Base-by-base conservation (phyloP, 2,329 filamentous ascomycete genomes). In the Colletotrichum coccodes region DNA sequence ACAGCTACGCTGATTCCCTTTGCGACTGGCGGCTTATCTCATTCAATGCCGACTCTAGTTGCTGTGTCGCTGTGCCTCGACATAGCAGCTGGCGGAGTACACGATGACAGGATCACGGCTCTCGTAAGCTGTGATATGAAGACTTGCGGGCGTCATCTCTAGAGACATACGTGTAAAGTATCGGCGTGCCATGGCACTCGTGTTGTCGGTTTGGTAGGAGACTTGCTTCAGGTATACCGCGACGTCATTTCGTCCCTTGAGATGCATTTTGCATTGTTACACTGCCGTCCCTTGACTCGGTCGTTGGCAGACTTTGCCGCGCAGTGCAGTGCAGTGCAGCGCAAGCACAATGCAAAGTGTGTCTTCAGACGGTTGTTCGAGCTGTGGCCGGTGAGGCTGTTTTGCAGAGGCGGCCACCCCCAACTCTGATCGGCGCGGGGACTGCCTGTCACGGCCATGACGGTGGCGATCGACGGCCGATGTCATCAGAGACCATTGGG, bases 221-320 rank as follows among this genome's bases (percentile, higher is more conserved):
- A 23, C 36, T 23, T 26, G 18, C 14, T 30, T 34, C 28, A 30
- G 44, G 30, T 23, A 57, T 36, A 64, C 38, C 21, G 38, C 54
- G 56, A 69, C 66, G 66, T 69, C 66, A 69, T 65, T 60, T 23
- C 61, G 38, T 65, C 32, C 34, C 16, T 46, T 44, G 14, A 18
- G 18, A 16, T 21, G 32, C 3, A n/a, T 16, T 59, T 30, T 21
- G 36, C 38, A 52, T 52, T 28, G 44, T 18, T 50, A 49, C 40
- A 36, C 44, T 64, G 47, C 26, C 38, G 32, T 40, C n/a, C 42
- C n/a, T 64, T 54, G 53, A 60, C 60, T 59, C 38, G 60, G 53
- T 44, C 38, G 26, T 14, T 52, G 53, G 57, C 36, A 53, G 30
- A 50, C n/a, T n/a, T n/a, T n/a, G n/a, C n/a, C 44, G 44, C 21